These are phyloP conservation scores for Penicillium mononematosum DNA, from an alignment of 495 filamentous ascomycete genomes.

Conservation along the genomic window DNA sequence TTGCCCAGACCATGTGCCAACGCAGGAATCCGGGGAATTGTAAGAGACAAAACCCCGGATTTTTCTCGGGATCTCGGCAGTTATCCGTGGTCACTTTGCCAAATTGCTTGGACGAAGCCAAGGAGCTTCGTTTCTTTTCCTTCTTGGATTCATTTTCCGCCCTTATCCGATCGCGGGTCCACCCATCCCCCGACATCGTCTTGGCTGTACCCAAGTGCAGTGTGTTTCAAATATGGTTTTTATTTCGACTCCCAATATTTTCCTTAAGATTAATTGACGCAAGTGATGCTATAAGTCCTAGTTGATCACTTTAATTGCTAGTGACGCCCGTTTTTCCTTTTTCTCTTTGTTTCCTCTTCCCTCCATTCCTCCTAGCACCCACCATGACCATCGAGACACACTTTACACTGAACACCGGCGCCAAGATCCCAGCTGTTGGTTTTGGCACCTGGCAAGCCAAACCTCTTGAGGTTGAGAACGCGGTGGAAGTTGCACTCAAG, in stretches of 20 bases:
- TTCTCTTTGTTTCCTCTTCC: neutral
- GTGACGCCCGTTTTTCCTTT: neutral
- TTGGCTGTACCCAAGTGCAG: too few species aligned
- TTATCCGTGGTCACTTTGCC: too few species aligned
- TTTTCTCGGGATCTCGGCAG: too few species aligned
- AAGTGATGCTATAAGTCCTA: too few species aligned
- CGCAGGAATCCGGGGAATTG: too few species aligned
- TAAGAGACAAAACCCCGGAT: too few species aligned
- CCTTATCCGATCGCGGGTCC: neutral
- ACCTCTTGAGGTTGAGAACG: conserved; percentile 35
- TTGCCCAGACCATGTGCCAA: too few species aligned
- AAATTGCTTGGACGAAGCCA: too few species aligned
- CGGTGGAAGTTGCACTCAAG: conserved; percentile 47
- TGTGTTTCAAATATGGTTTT: too few species aligned
- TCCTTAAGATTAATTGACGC: too few species aligned
- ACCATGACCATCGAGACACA: conserved; percentile 40
- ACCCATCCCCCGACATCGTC: neutral
- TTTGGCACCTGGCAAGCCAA: conserved; percentile 40
- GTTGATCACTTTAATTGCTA: too few species aligned
- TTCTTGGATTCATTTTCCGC: neutral
- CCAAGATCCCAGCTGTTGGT: conserved; percentile 39
- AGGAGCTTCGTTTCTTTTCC: neutral
- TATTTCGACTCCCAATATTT: too few species aligned
- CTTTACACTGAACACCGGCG: conserved; percentile 44
- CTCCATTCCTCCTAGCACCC: neutral